These are phyloP conservation scores for Talaromyces trachyspermus DNA, from an alignment of 495 filamentous ascomycete species.

Conservation along the genomic window DNA sequence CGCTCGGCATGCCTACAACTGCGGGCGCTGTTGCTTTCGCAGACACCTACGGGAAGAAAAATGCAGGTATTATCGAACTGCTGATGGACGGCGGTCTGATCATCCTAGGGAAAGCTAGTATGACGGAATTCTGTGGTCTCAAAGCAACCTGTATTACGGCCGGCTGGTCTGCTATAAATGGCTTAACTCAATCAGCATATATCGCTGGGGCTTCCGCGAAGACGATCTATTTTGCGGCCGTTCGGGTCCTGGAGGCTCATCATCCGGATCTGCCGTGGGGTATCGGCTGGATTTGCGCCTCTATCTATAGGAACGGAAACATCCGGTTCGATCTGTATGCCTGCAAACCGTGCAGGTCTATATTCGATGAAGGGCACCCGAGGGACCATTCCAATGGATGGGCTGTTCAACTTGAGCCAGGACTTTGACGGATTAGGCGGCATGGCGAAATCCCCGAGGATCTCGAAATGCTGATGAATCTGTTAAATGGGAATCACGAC, in stretches of 20 bases:
- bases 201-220: slow-evolving; percentile 6
- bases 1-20: slow-evolving; percentile 23
- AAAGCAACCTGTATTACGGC: slow-evolving; percentile 23
- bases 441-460: slow-evolving; percentile 26
- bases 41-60: slow-evolving; percentile 23
- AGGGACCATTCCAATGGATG: slow-evolving; percentile 15
- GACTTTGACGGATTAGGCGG: slow-evolving; percentile 23
- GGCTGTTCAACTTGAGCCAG: slow-evolving; percentile 12
- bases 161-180: slow-evolving; percentile 37
- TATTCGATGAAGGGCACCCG: slow-evolving; percentile 28
- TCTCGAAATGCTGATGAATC: slow-evolving; percentile 15
- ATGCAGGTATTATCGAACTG: slow-evolving; percentile 24
- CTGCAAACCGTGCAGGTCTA: slow-evolving; percentile 28
- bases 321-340: slow-evolving; percentile 30
- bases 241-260: slow-evolving; percentile 35
- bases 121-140: slow-evolving; percentile 30
- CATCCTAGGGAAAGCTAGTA: slow-evolving; percentile 36
- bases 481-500: slow-evolving; percentile 11
- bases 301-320: slow-evolving; percentile 38
- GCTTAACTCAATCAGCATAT: slow-evolving; percentile 38
- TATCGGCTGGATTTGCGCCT: slow-evolving; percentile 32
- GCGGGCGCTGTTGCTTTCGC: slow-evolving; percentile 28
- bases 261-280: slow-evolving; percentile 38
- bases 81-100: slow-evolving; percentile 31
- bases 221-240: neutral